Percentiles rank a stretch among this genome's conserved stretches.
Conservation (phyloP, 768 basidiomycete species). For the Pseudohyphozyma bogoriensis region DNA sequence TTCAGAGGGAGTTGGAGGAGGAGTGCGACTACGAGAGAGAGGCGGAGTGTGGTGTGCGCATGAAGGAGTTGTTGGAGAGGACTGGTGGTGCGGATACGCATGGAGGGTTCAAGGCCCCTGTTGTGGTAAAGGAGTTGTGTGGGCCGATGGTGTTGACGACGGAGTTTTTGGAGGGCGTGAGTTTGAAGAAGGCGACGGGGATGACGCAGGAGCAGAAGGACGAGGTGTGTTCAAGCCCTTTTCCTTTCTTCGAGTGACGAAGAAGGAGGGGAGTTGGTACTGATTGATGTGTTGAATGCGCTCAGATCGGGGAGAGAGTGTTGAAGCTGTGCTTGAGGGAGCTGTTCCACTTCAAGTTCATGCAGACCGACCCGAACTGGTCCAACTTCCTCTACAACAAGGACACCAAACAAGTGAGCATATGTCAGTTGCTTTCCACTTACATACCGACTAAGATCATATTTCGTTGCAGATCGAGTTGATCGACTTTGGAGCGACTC, state of each 20-base stretch:
- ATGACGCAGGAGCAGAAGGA: slow-evolving; percentile 53
- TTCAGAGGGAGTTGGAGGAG: slow-evolving; percentile 79
- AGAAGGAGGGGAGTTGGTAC: no score
- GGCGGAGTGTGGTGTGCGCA: slow-evolving; percentile 57
- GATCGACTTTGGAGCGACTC: slow-evolving; percentile 92
- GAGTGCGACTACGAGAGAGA: slow-evolving; percentile 87
- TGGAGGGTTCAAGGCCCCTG: slow-evolving; percentile 70
- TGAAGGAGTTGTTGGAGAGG: slow-evolving; percentile 42
- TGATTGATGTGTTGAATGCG: no score
- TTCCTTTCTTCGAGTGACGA: no score
- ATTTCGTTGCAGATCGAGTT: slow-evolving; percentile 53
- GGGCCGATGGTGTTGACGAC: slow-evolving; percentile 79
- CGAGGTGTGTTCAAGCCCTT: slow-evolving; percentile 47
- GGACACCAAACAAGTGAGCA: slow-evolving; percentile 50
- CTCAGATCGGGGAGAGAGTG: slow-evolving; percentile 69
- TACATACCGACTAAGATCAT: no score
- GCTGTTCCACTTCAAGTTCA: slow-evolving; percentile 76
- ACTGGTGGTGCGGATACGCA: slow-evolving; percentile 43
- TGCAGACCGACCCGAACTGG: slow-evolving; percentile 99
- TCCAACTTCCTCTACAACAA: slow-evolving; percentile 89
- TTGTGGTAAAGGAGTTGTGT: slow-evolving; percentile 66
- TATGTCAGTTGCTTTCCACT: no score
- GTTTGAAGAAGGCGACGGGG: slow-evolving; percentile 53
- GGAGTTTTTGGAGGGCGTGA: slow-evolving; percentile 69
- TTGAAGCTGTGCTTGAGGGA: slow-evolving; percentile 80